These are phyloP conservation scores for Rhodotorula diobovata DNA, from an alignment of 768 basidiomycete species.

Conservation along the genomic window DNA sequence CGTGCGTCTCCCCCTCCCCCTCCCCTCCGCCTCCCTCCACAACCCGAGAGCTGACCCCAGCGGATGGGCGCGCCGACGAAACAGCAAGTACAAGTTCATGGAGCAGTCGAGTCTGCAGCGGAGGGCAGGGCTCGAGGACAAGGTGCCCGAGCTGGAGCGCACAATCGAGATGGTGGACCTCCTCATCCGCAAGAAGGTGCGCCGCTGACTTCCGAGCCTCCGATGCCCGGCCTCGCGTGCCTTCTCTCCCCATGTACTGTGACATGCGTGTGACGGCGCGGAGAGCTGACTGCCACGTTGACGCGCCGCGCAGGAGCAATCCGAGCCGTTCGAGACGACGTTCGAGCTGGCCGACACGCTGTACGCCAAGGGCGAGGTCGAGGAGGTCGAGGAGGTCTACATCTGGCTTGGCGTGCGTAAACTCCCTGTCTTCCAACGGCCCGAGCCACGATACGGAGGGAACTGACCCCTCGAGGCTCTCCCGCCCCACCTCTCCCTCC, in stretches of 20 bases:
- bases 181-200: constrained; percentile 53
- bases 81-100: constrained; percentile 99
- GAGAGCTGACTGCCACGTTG: background rate
- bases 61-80: background rate
- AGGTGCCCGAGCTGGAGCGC: constrained; percentile 93
- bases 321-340: constrained; percentile 64
- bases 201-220: background rate
- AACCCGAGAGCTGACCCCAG: background rate
- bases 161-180: constrained; percentile 85
- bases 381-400: constrained; percentile 81
- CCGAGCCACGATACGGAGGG: background rate
- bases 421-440: background rate
- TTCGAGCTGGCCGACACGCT: constrained; percentile 96
- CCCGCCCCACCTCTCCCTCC: background rate
- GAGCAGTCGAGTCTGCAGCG: constrained; percentile 77
- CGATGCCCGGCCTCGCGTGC: too few relatives aligned
- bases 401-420: constrained; percentile 89
- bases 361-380: constrained; percentile 81
- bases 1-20: constrained; percentile 57
- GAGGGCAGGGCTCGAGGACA: constrained; percentile 73
- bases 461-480: background rate
- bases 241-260: too few relatives aligned
- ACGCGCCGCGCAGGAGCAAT: constrained; percentile 45
- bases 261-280: too few relatives aligned
- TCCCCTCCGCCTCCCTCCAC: background rate